phyloP scores from a whole-genome alignment of 2,329 filamentous ascomycete genomes.

The Aspergillus awamori region DNA sequence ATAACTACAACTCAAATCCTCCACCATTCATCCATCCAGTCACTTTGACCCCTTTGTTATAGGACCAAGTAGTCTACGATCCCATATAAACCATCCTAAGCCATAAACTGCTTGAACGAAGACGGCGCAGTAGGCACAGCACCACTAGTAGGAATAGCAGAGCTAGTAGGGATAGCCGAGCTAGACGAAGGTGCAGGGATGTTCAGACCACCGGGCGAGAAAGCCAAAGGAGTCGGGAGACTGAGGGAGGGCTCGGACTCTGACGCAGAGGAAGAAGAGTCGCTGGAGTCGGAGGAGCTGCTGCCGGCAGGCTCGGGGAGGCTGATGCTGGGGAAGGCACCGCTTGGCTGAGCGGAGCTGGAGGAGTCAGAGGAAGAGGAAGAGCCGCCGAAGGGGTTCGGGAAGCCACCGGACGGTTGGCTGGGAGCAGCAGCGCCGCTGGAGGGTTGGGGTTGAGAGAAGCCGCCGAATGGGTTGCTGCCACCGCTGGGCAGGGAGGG shows the following conservation, averaged over 20 bases:
- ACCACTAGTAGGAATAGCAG: neutral
- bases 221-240: neutral
- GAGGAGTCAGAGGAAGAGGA: neutral
- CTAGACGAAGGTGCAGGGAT: neutral
- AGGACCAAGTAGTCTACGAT: too few species aligned
- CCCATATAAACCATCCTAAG: too few species aligned
- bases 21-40: too few species aligned
- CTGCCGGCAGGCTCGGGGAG: neutral
- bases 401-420: neutral
- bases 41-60: too few species aligned
- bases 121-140: neutral
- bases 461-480: too few species aligned
- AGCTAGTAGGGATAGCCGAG: neutral
- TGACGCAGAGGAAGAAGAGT: neutral
- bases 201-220: neutral
- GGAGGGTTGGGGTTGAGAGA: too few species aligned
- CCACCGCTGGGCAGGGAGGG: neutral
- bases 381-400: neutral
- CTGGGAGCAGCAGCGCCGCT: too few species aligned
- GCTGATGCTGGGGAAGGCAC: neutral
- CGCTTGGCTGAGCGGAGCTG: neutral
- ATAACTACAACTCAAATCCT: too few species aligned
- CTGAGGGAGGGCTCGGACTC: neutral
- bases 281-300: neutral
- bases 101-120: neutral